Conservation (phyloP, 441 rosid genomes). For the Biscutella auriculata region DNA sequence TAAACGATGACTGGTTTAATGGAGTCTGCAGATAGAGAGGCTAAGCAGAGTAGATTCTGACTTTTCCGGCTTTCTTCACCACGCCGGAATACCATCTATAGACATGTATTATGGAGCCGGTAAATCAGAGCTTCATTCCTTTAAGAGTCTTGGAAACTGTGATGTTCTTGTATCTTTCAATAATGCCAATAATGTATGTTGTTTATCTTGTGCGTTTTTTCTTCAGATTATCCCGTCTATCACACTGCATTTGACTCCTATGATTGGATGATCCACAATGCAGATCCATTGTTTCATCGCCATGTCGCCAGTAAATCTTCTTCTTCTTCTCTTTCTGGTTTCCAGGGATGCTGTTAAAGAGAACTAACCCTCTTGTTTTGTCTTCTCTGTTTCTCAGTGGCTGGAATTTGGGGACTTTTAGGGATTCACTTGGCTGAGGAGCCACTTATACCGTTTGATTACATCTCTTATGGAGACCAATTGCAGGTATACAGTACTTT, state of each 20-base stretch:
- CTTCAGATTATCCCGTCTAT: slow-evolving; percentile 77
- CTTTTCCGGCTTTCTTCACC: slow-evolving; percentile 83
- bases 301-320: slow-evolving; percentile 68
- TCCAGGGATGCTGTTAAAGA: background rate
- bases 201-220: background rate
- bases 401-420: slow-evolving; percentile 78
- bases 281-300: slow-evolving; percentile 73
- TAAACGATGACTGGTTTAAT: slow-evolving; percentile 4
- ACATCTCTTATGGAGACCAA: slow-evolving; percentile 53
- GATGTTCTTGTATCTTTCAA: background rate
- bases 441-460: slow-evolving; percentile 57
- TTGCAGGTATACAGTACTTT: slow-evolving; percentile 34
- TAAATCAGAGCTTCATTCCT: slow-evolving; percentile 14
- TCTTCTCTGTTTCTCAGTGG: slow-evolving; percentile 32
- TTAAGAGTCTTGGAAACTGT: background rate
- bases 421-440: slow-evolving; percentile 74
- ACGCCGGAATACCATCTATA: slow-evolving; percentile 75
- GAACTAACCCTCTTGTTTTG: background rate
- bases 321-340: background rate
- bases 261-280: slow-evolving; percentile 58
- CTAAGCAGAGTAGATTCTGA: slow-evolving; percentile 81
- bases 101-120: slow-evolving; percentile 89
- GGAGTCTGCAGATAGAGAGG: slow-evolving; percentile 63
- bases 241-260: slow-evolving; percentile 88
- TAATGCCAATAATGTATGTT: background rate